Evolutionary conservation across 2,329 filamentous ascomycete genomes (phyloP).

Genomic region (Colletotrichum spaethianum): DNA sequence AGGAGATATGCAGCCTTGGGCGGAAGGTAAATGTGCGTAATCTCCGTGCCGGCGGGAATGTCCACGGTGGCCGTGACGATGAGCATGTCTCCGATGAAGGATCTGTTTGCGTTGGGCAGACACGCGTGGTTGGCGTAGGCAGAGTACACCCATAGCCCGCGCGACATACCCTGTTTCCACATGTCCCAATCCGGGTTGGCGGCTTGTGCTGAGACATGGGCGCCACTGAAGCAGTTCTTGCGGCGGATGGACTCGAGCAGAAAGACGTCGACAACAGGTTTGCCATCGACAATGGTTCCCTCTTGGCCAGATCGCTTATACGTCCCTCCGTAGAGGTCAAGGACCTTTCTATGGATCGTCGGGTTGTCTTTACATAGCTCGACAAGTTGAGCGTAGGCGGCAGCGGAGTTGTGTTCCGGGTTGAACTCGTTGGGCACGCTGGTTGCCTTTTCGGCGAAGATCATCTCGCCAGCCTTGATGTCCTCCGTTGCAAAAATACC

Average conservation of each 20-base stretch:
- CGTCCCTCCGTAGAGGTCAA: conserved; percentile 54
- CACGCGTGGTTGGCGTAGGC: conserved; percentile 57
- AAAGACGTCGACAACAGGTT: conserved; percentile 55
- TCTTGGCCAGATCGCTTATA: conserved; percentile 51
- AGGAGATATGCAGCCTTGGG: conserved; percentile 48
- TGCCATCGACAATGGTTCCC: conserved; percentile 51
- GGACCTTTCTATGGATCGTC: conserved; percentile 50
- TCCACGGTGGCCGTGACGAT: conserved; percentile 53
- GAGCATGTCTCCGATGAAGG: conserved; percentile 53
- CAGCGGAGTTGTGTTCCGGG: conserved; percentile 55
- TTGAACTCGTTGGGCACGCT: conserved; percentile 59
- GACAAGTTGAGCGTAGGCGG: conserved; percentile 58
- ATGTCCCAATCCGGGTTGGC: conserved; percentile 46
- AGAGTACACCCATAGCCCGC: conserved; percentile 52
- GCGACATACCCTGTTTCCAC: conserved; percentile 42
- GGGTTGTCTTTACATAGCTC: conserved; percentile 58
- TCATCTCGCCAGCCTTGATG: conserved; percentile 55
- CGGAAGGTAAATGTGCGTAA: conserved; percentile 56
- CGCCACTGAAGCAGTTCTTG: conserved; percentile 57
- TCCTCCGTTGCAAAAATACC: conserved; percentile 58
- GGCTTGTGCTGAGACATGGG: conserved; percentile 49
- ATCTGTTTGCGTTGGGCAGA: conserved; percentile 49
- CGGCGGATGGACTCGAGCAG: conserved; percentile 56
- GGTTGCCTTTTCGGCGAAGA: conserved; percentile 59
- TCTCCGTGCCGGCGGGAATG: conserved; percentile 54